Evolutionary conservation across 2,329 filamentous ascomycete genomes (phyloP).

Genomic region (Pseudodiploospora longispora): DNA sequence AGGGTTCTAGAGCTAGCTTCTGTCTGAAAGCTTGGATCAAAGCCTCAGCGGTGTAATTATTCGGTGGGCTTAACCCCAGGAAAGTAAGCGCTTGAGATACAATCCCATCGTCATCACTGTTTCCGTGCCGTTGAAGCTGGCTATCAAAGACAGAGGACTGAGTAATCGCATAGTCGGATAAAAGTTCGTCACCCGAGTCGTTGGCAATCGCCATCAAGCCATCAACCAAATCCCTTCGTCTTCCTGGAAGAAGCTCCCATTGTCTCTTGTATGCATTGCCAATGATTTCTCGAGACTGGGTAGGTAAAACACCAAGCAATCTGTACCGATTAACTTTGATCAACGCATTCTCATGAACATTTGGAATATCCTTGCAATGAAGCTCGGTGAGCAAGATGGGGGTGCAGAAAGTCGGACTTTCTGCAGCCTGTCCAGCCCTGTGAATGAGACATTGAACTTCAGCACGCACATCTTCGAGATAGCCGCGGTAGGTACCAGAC

Average conservation of each 20-base stretch:
- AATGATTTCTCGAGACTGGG: conserved; percentile 25
- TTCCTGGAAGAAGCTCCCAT: conserved; percentile 27
- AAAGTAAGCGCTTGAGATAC: conserved; percentile 25
- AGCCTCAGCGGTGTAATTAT: conserved; percentile 26
- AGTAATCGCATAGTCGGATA: conserved; percentile 29
- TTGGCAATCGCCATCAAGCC: conserved; percentile 26
- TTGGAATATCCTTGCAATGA: conserved; percentile 21
- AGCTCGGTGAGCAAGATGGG: conserved; percentile 24
- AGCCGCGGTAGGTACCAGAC: conserved; percentile 35
- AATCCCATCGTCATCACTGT: conserved; percentile 22
- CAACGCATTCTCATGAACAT: conserved; percentile 18
- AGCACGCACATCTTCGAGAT: conserved; percentile 40
- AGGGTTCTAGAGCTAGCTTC: conserved; percentile 24
- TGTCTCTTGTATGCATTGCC: conserved; percentile 33
- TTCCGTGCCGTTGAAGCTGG: conserved; percentile 20
- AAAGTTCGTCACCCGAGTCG: conserved; percentile 24
- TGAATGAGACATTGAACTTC: conserved; percentile 39
- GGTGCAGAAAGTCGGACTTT: conserved; percentile 21
- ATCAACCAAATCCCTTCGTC: conserved; percentile 23
- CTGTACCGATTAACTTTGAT: conserved; percentile 26
- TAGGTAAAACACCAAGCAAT: conserved; percentile 29
- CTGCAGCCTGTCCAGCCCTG: conserved; percentile 23
- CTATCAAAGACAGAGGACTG: conserved; percentile 33
- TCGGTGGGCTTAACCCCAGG: conserved; percentile 26
- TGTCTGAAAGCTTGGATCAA: conserved; percentile 27